Percentiles rank a stretch among this genome's conserved stretches.
Conservation (phyloP, 176 grass and related monocot genomes). For the Oryza glaberrima region DNA sequence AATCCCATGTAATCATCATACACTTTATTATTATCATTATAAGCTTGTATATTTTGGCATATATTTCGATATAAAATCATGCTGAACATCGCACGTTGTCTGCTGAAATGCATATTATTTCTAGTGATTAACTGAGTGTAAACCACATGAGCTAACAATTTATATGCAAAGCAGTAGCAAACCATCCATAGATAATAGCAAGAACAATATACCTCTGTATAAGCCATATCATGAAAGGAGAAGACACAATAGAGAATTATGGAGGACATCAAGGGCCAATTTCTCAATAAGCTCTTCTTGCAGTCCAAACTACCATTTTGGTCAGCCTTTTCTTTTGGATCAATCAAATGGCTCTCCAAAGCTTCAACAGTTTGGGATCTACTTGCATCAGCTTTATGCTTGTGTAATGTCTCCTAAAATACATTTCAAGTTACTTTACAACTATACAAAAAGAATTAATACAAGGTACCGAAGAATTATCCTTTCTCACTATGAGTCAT, state of each 20-base stretch:
- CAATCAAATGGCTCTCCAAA: slow-evolving; percentile 61
- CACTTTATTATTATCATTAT: neutral
- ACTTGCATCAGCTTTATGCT: slow-evolving; percentile 49
- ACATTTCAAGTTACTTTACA: slow-evolving; percentile 14
- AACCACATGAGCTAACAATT: slow-evolving; percentile 4
- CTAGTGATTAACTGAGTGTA: neutral
- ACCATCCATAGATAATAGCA: neutral
- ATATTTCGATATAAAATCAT: neutral
- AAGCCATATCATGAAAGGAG: slow-evolving; percentile 94
- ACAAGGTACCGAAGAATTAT: neutral
- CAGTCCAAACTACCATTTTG: slow-evolving; percentile 36
- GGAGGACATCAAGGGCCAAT: slow-evolving; percentile 97
- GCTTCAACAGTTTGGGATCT: slow-evolving; percentile 45
- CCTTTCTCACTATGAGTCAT: neutral
- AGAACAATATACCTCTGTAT: slow-evolving; percentile 60
- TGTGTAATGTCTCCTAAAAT: slow-evolving; percentile 86
- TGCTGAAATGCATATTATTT: neutral
- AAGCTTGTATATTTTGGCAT: neutral
- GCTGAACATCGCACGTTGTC: neutral
- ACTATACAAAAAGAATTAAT: neutral
- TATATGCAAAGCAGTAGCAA: slow-evolving; percentile 25
- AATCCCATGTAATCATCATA: neutral
- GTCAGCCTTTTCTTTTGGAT: slow-evolving; percentile 44
- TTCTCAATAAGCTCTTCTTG: slow-evolving; percentile 80
- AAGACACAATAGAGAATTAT: slow-evolving; percentile 84